A percentile compares a stretch with the other conserved stretches of the same genome.
Conservation (phyloP, 805 yeast species). For the Zygoascus bituminiphila region DNA sequence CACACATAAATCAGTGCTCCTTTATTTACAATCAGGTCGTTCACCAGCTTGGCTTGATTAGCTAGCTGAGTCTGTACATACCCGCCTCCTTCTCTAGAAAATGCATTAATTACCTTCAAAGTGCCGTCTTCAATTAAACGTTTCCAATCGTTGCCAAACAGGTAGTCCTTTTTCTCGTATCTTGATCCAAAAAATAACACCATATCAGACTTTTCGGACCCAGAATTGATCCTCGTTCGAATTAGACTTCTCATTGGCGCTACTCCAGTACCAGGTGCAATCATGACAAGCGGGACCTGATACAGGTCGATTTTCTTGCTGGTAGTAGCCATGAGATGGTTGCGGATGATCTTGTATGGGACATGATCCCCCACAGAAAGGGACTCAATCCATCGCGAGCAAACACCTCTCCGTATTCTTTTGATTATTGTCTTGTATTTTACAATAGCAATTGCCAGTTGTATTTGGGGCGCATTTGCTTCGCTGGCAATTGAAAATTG, state of each 20-base stretch:
- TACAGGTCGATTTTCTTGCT: slow-evolving; percentile 6
- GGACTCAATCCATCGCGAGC: slow-evolving; percentile 64
- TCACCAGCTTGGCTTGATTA: slow-evolving; percentile 40
- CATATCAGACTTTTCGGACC: slow-evolving; percentile 22
- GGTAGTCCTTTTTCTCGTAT: slow-evolving; percentile 51
- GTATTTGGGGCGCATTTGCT: slow-evolving; percentile 32
- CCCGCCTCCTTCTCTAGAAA: slow-evolving; percentile 40
- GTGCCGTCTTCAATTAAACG: slow-evolving; percentile 27
- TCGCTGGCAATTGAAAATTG: slow-evolving; percentile 74
- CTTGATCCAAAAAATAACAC: slow-evolving; percentile 73
- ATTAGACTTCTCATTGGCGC: slow-evolving; percentile 84
- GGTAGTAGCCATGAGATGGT: slow-evolving; percentile 33
- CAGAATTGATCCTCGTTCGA: slow-evolving; percentile 24
- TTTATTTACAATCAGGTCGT: slow-evolving; percentile 43
- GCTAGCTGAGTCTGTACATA: slow-evolving; percentile 77
- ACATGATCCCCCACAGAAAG: slow-evolving; percentile 43
- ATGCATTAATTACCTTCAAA: slow-evolving; percentile 34
- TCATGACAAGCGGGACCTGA: slow-evolving; percentile 51
- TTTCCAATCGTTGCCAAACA: slow-evolving; percentile 53
- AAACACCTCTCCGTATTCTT: slow-evolving; percentile 68
- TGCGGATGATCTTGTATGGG: slow-evolving; percentile 36
- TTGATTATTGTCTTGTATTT: slow-evolving; percentile 77
- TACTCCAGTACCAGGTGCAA: slow-evolving; percentile 93
- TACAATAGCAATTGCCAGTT: slow-evolving; percentile 74
- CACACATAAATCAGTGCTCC: slow-evolving; percentile 70